Evolutionary conservation across 1,139 yeast species (phyloP).

Genomic region (Lipomyces yarrowii): DNA sequence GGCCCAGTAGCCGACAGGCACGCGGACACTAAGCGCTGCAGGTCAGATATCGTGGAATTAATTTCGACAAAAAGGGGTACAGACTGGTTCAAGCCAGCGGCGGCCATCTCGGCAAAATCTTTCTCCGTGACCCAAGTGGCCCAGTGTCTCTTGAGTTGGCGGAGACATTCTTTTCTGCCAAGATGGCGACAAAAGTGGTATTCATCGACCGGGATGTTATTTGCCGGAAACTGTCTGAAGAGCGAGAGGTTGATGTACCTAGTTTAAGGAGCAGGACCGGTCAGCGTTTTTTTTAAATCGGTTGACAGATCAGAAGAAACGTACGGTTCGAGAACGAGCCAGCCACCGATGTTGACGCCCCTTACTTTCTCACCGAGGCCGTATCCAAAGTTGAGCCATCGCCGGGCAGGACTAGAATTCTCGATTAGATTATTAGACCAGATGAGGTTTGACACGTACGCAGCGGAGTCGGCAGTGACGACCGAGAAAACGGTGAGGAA

Average conservation of each 20-base stretch:
- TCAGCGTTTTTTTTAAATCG: constrained; percentile 18
- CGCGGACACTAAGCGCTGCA: constrained; percentile 56
- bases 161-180: constrained; percentile 61
- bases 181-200: constrained; percentile 65
- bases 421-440: neutral
- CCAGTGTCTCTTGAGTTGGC: constrained; percentile 73
- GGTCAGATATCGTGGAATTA: neutral
- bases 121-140: constrained; percentile 69
- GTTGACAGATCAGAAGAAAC: constrained; percentile 34
- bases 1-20: constrained; percentile 98
- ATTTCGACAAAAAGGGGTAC: neutral
- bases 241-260: constrained; percentile 82
- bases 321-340: constrained; percentile 80
- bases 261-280: constrained; percentile 18
- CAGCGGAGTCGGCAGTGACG: neutral
- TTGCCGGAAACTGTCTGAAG: constrained; percentile 55
- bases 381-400: constrained; percentile 49
- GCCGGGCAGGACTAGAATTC: constrained; percentile 6
- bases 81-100: constrained; percentile 65
- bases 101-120: constrained; percentile 65
- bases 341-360: constrained; percentile 90
- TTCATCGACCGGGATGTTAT: constrained; percentile 78
- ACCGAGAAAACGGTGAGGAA: neutral
- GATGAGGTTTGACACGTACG: no score
- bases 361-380: constrained; percentile 52